A percentile compares a stretch with the other conserved stretches of the same genome.
phyloP scores from a whole-genome alignment of 2,329 filamentous ascomycete genomes.

The Triangularia verruculosa region DNA sequence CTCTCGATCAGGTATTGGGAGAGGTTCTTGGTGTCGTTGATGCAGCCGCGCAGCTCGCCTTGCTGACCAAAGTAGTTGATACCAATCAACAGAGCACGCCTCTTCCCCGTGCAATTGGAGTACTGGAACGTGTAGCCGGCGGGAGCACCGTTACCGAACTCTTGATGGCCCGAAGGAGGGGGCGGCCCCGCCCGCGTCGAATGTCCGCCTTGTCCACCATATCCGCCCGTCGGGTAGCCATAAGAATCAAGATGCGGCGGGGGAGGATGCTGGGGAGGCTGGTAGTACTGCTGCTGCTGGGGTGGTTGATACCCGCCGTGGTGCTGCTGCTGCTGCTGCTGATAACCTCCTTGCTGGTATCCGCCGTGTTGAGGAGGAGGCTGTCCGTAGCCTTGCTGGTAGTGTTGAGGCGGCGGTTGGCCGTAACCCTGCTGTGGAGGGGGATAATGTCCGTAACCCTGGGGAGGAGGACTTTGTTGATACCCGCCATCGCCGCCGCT shows the following conservation, averaged over 20 bases:
- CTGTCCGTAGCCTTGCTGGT: constrained; percentile 15
- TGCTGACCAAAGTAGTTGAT: constrained; percentile 78
- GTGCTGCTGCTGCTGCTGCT: constrained; percentile 18
- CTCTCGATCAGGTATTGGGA: constrained; percentile 65
- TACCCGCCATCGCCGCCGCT: constrained; percentile 7
- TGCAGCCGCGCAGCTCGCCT: constrained; percentile 71
- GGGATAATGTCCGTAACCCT: constrained; percentile 19
- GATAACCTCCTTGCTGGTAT: constrained; percentile 12
- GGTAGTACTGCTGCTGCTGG: constrained; percentile 31
- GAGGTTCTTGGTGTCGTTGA: constrained; percentile 79
- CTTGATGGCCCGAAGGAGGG: constrained; percentile 50
- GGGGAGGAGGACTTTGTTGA: constrained; percentile 1
- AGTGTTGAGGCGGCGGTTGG: not conserved
- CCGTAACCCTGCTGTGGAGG: constrained; percentile 18
- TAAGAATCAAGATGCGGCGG: constrained; percentile 41
- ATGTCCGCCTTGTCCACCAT: constrained; percentile 32
- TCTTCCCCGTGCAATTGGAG: constrained; percentile 68
- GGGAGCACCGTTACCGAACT: constrained; percentile 67
- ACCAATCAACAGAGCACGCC: constrained; percentile 73
- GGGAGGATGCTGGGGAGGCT: constrained; percentile 34
- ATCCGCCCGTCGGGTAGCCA: constrained; percentile 42
- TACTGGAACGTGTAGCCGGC: constrained; percentile 70
- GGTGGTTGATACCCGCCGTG: constrained; percentile 21
- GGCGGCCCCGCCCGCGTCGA: constrained; percentile 19
- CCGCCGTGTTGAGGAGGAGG: constrained; percentile 20